Base-by-base conservation (phyloP, 148 eudicot species). In the Persicaria tinctoria region DNA sequence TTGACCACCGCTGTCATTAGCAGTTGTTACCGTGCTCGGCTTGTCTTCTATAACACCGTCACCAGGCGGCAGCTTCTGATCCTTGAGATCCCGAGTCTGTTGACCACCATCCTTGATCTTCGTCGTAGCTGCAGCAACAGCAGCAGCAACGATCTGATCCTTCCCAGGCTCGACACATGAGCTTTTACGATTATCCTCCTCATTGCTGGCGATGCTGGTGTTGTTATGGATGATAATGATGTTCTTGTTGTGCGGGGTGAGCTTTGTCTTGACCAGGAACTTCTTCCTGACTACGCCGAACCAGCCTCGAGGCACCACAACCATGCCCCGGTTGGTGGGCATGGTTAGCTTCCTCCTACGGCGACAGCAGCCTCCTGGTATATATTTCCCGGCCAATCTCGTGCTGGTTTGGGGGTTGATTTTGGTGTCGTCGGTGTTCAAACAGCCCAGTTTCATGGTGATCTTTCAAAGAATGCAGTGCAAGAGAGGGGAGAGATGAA, bases 171-270 rank as follows among this genome's bases (percentile, higher is more conserved):
- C 73, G 10, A 70, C 14, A n/a, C 73, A 70, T 3, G 70, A 64
- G 73, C 73, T 70, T 2, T 27, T 46, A 3, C 73, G 73, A 3
- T 47, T 47, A 11, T 70, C 73, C 73, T 70, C 73, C 13, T 70
- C 73, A 5, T 48, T 70, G 73, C 73, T 70, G 38, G 54, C 38
- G 14, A 70, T 70, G 73, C 73, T 70, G 73, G 73, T 70, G 55
- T 70, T 70, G 73, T 70, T 70, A 13, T 70, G 73, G 54, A 70
- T 70, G 32, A 70, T 70, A 8, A 70, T 70, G 12, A 70, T 70
- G 55, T 70, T 70, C 73, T 70, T 70, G 73, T 50, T 70, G 54
- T 50, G 73, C 9, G 50, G 51, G 38, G 53, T 45, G 9, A 45
- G 13, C 47, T 38, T 44, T 3, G 72, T 44, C 72, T 46, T 68